Base-by-base conservation (phyloP, 805 yeast species). In the Candida dajiaensis region DNA sequence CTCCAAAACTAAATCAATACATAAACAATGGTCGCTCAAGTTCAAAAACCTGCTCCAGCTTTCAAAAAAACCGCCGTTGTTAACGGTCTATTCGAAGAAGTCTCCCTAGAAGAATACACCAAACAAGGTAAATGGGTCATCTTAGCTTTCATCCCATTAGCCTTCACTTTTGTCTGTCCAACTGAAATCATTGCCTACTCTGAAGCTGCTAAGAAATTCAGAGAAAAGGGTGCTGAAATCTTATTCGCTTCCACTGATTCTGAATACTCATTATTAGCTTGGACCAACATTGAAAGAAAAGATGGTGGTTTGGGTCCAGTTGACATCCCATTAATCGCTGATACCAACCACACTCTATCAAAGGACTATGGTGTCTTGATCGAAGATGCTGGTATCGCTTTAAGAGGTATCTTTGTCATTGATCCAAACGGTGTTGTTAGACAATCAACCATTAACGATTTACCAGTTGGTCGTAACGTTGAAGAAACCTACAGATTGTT, bases 111-210 rank as follows among this genome's bases (percentile, higher is more conserved):
- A 64, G 85, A 88, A 73, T 94, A 84, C 87, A 52, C 56, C 38
- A 45, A 55, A 38, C 84, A 84, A 77, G 99, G 99, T 67, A 88
- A 94, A 75, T 94, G 97, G 96, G 97, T 94, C 59, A 73, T 94
- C 56, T 79, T 94, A 65, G 98, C 95, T 54, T 94, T 94, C 77
- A 85, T 94, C 70, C 99, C 99, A 72, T 77, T 92, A 80, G 99
- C 99, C 44, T 94, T 94, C 90, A 94, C 99, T 51, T 94, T 94
- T 62, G 98, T 94, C 55, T 94, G 99, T 77, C 99, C 99, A 72
- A 94, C 99, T 59, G 98, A 94, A 79, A 90, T 94, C 77, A 83
- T 94, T 72, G 98, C 98, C 61, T 94, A 89, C 85, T 87, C 97
- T 54, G 96, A 92, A 62, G 97, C 97, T 60, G 86, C 81, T 62